Percentiles rank a stretch among this genome's conserved stretches.
Evolutionary conservation across 2,329 filamentous ascomycete genomes (phyloP).

Genomic region (Fusarium citri): DNA sequence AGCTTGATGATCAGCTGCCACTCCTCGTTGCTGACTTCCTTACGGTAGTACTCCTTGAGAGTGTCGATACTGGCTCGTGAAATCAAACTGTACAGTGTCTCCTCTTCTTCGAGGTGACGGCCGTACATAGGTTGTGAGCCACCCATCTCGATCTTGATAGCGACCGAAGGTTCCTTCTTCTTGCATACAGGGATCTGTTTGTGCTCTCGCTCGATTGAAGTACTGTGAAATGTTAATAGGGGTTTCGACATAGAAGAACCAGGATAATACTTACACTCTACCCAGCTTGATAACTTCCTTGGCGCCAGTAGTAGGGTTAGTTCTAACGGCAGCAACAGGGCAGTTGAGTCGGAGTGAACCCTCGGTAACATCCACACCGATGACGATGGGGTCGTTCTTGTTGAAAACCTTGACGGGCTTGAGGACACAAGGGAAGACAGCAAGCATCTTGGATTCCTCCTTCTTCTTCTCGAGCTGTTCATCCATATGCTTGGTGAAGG

Average conservation of each 20-base stretch:
- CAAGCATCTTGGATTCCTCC: slow-evolving; percentile 93
- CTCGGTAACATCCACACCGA: slow-evolving; percentile 95
- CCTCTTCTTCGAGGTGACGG: slow-evolving; percentile 92
- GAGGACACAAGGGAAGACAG: slow-evolving; percentile 96
- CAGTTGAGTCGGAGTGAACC: slow-evolving; percentile 88
- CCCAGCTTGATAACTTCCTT: slow-evolving; percentile 89
- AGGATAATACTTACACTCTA: slow-evolving; percentile 80
- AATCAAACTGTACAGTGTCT: slow-evolving; percentile 88
- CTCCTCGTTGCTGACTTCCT: slow-evolving; percentile 90
- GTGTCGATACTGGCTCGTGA: slow-evolving; percentile 91
- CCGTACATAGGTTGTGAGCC: slow-evolving; percentile 93
- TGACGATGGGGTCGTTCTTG: slow-evolving; percentile 94
- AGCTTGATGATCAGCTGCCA: slow-evolving; percentile 96
- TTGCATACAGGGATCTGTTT: slow-evolving; percentile 94
- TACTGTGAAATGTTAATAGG: slow-evolving; percentile 66
- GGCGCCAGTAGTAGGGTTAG: slow-evolving; percentile 78
- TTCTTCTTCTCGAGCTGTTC: slow-evolving; percentile 90
- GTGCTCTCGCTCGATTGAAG: slow-evolving; percentile 96
- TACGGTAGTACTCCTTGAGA: slow-evolving; percentile 93
- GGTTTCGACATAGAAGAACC: slow-evolving; percentile 34
- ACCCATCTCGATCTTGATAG: slow-evolving; percentile 96
- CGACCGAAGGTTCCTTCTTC: slow-evolving; percentile 95
- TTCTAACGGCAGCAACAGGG: slow-evolving; percentile 87
- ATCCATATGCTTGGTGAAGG: slow-evolving; percentile 95
- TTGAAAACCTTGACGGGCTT: slow-evolving; percentile 95